phyloP scores from a whole-genome alignment of 78 protist species.

The Pigoraptor vietnamica region DNA sequence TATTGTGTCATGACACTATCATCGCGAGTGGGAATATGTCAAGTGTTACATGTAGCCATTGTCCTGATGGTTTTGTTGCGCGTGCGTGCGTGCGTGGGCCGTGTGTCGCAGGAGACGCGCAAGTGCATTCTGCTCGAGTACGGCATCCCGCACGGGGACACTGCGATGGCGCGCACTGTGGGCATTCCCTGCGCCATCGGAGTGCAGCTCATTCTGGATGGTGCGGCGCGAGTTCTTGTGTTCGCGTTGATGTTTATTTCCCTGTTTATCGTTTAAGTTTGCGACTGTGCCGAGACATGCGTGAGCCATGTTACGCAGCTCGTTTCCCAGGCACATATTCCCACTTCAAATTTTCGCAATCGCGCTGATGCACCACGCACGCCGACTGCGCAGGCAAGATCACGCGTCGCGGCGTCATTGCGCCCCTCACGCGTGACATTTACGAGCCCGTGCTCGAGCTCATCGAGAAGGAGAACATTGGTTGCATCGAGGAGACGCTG shows the following conservation, averaged over 20 bases:
- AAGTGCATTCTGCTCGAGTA: constrained; percentile 25
- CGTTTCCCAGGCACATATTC: too few relatives aligned
- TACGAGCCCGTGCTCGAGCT: constrained; percentile 22
- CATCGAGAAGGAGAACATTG: constrained; percentile 18
- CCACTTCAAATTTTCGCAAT: too few relatives aligned
- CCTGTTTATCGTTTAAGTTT: background rate
- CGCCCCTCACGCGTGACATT: constrained; percentile 29
- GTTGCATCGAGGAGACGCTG: background rate
- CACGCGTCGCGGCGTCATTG: constrained; percentile 29
- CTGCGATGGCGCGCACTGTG: constrained; percentile 49
- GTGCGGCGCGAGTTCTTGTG: background rate
- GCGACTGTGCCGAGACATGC: too few relatives aligned
- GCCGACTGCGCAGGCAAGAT: constrained; percentile 18
- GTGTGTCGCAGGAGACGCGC: background rate
- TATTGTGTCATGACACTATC: too few relatives aligned
- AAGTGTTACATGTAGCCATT: background rate
- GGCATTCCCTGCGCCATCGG: constrained; percentile 49
- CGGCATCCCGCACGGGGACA: constrained; percentile 28
- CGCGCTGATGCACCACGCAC: too few relatives aligned
- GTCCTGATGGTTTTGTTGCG: background rate
- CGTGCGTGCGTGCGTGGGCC: background rate
- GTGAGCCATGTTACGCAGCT: too few relatives aligned
- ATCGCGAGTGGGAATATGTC: too few relatives aligned
- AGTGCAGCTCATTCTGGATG: constrained; percentile 33
- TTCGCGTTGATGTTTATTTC: background rate